Conservation (phyloP, 805 yeast species). For the Kluyveromyces aestuarii region DNA sequence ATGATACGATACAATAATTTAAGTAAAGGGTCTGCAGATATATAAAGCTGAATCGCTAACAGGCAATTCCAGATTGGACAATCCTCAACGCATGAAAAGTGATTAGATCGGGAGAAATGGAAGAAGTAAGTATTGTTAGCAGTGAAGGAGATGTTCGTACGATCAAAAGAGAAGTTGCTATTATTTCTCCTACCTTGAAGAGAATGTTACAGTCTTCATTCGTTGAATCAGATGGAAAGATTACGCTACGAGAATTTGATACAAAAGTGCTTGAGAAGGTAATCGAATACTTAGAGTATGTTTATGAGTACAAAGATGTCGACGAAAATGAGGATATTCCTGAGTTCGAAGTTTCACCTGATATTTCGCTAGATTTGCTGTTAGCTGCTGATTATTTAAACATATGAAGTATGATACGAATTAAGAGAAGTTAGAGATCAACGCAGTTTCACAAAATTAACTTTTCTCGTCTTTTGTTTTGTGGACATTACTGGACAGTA, state of each 20-base stretch:
- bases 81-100: not conserved
- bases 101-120: conserved; percentile 2
- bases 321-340: conserved; percentile 48
- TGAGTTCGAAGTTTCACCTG: conserved; percentile 87
- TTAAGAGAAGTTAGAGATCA: not conserved
- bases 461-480: conserved; percentile 36
- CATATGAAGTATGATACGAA: conserved; percentile 9
- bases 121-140: conserved; percentile 55
- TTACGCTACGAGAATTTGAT: conserved; percentile 54
- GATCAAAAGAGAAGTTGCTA: conserved; percentile 65
- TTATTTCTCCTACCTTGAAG: conserved; percentile 54
- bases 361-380: conserved; percentile 80
- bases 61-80: not conserved
- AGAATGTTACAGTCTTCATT: conserved; percentile 49
- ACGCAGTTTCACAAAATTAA: conserved; percentile 31
- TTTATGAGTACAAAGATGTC: conserved; percentile 53
- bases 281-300: conserved; percentile 76
- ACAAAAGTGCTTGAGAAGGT: conserved; percentile 67
- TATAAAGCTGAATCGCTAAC: not conserved
- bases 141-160: conserved; percentile 59
- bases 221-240: conserved; percentile 52
- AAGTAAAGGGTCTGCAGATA: not conserved
- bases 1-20: not conserved
- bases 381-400: conserved; percentile 79
- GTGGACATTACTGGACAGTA: conserved; percentile 51